Evolutionary conservation across 768 basidiomycete genomes (phyloP).

Genomic region (Tulasnella sp.): DNA sequence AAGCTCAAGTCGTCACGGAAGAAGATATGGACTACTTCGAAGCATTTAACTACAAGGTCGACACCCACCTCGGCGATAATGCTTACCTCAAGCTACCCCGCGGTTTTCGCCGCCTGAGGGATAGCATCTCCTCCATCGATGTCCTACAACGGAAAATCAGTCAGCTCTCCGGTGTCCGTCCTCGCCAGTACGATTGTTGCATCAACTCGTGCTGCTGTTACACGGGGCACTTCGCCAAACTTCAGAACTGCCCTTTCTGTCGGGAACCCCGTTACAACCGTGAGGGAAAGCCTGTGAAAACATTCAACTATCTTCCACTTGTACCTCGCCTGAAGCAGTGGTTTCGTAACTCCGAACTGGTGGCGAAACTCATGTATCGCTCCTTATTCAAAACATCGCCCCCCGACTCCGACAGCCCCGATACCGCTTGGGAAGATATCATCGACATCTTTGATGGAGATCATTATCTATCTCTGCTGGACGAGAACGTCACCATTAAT

Average conservation of each 20-base stretch:
- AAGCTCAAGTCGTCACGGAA: background rate
- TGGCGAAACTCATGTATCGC: conserved; percentile 31
- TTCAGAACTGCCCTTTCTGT: conserved; percentile 35
- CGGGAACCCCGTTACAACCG: conserved; percentile 27
- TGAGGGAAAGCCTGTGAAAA: conserved; percentile 26
- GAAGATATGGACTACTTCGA: conserved; percentile 3
- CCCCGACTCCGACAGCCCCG: background rate
- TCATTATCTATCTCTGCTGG: conserved; percentile 29
- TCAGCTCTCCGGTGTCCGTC: conserved; percentile 24
- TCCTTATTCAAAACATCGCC: conserved; percentile 24
- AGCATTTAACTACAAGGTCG: conserved; percentile 14
- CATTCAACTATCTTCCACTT: conserved; percentile 37
- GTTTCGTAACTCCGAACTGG: conserved; percentile 25
- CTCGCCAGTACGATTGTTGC: conserved; percentile 36
- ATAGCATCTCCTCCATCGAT: background rate
- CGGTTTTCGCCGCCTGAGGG: background rate
- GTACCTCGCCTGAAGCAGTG: conserved; percentile 33
- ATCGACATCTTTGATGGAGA: conserved; percentile 36
- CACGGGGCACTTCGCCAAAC: conserved; percentile 30
- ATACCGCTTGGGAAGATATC: conserved; percentile 22
- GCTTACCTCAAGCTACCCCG: background rate
- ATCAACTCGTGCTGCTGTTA: conserved; percentile 37
- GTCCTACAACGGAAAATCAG: background rate
- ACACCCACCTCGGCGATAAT: background rate
- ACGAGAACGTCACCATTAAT: conserved; percentile 28